A percentile compares a stretch with the other conserved stretches of the same genome.
These are phyloP conservation scores for Neonothopanus nambi DNA, from an alignment of 1,284 basidiomycete species.

Conservation along the genomic window DNA sequence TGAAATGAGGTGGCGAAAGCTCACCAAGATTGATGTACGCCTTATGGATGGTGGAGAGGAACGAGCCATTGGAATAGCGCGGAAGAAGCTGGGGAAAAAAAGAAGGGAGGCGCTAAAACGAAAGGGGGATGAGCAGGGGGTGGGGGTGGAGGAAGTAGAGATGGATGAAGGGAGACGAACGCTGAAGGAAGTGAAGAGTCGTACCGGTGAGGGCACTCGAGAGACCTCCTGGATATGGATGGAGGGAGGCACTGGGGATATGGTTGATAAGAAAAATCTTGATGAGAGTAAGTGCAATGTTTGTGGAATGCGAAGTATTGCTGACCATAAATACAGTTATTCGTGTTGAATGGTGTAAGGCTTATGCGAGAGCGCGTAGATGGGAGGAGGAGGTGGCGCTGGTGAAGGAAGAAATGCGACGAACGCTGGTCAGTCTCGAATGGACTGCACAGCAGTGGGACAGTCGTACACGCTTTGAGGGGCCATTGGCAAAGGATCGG, in stretches of 20 bases:
- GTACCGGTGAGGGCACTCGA: not conserved
- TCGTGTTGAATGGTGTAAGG: slow-evolving; percentile 8
- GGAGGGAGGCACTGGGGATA: slow-evolving; percentile 1
- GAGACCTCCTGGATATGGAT: slow-evolving; percentile 8
- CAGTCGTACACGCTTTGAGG: not conserved
- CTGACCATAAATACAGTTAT: too few relatives aligned
- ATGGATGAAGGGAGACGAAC: not conserved
- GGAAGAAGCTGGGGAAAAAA: not conserved
- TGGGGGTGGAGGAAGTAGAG: too few relatives aligned
- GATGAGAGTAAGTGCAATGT: too few relatives aligned
- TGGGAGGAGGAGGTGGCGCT: slow-evolving; percentile 6
- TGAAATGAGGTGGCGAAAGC: not conserved
- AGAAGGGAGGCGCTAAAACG: not conserved
- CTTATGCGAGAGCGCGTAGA: slow-evolving; percentile 1
- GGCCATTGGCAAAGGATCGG: not conserved
- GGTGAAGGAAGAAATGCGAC: not conserved
- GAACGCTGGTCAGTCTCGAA: not conserved
- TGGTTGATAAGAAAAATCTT: not conserved
- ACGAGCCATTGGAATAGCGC: not conserved
- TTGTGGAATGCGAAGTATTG: too few relatives aligned
- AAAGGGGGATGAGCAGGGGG: too few relatives aligned
- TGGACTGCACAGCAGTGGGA: slow-evolving; percentile 4
- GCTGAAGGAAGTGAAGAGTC: not conserved
- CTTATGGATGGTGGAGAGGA: not conserved
- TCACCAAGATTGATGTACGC: not conserved